Evolutionary conservation across 176 grass and related monocot species (phyloP).

Genomic region (Musa schizocarpa): DNA sequence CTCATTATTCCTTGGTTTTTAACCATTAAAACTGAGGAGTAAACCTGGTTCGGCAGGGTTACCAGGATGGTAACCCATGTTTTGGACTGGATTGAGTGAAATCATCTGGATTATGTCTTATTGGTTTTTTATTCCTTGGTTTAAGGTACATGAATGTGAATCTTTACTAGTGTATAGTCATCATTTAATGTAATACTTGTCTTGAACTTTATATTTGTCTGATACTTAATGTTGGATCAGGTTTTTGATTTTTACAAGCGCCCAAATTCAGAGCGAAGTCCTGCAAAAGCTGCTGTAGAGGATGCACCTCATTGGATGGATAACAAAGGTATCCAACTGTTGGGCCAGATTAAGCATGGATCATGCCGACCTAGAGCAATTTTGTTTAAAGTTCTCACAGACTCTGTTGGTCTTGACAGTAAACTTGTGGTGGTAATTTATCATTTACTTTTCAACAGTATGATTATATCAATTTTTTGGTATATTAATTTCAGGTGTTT

Average conservation of each 20-base stretch:
- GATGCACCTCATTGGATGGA: constrained; percentile 59
- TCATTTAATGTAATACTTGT: neutral
- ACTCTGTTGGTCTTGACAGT: constrained; percentile 91
- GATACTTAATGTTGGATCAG: constrained; percentile 32
- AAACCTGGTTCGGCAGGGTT: too few relatives aligned
- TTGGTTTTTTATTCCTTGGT: neutral
- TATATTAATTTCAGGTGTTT: neutral
- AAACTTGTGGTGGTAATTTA: constrained; percentile 94
- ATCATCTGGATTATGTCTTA: neutral
- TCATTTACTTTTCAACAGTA: constrained; percentile 12
- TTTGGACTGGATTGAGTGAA: too few relatives aligned
- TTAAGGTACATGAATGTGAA: neutral
- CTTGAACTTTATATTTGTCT: neutral
- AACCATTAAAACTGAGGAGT: too few relatives aligned
- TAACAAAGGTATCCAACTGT: constrained; percentile 71
- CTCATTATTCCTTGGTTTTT: too few relatives aligned
- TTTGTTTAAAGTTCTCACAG: constrained; percentile 98
- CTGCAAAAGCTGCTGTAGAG: constrained; percentile 62
- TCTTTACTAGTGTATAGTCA: neutral
- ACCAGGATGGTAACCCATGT: too few relatives aligned
- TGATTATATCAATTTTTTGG: constrained; percentile 6
- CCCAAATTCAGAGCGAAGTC: constrained; percentile 69
- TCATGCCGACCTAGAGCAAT: constrained; percentile 92
- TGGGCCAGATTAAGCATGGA: constrained; percentile 95
- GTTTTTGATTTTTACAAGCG: constrained; percentile 99